phyloP scores from a whole-genome alignment of 345 rosid genomes.

The Eucalyptus tenuipes region DNA sequence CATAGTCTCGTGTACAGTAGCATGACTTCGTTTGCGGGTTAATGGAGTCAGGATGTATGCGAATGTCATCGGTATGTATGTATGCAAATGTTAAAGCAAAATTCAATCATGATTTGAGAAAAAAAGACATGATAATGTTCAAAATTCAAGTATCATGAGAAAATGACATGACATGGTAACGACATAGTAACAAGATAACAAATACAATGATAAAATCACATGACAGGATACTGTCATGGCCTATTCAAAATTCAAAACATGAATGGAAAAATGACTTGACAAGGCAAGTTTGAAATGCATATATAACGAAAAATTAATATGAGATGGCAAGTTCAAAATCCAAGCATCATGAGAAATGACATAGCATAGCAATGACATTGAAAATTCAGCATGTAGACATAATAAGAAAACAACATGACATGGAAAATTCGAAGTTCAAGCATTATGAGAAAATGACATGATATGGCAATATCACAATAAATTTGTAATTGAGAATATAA shows the following conservation, averaged over 20 bases:
- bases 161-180: not conserved
- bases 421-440: not conserved
- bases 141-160: not conserved
- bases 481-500: not conserved
- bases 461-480: not conserved
- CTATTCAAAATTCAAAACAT: not conserved
- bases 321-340: not conserved
- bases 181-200: not conserved
- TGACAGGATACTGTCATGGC: not conserved
- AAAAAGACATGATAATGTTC: slow-evolving; percentile 15
- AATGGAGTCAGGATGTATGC: not conserved
- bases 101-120: not conserved
- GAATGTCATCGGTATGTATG: not conserved
- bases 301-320: too few relatives aligned
- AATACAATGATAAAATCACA: not conserved
- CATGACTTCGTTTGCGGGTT: not conserved
- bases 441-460: not conserved
- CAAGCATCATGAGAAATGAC: not conserved
- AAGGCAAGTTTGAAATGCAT: not conserved
- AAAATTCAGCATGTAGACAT: not conserved
- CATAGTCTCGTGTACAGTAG: not conserved
- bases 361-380: not conserved
- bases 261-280: not conserved
- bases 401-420: not conserved
- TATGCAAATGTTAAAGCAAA: not conserved